Evolutionary conservation across 352 stramenopile species (phyloP).

Genomic region (Globisporangium echinulatum): DNA sequence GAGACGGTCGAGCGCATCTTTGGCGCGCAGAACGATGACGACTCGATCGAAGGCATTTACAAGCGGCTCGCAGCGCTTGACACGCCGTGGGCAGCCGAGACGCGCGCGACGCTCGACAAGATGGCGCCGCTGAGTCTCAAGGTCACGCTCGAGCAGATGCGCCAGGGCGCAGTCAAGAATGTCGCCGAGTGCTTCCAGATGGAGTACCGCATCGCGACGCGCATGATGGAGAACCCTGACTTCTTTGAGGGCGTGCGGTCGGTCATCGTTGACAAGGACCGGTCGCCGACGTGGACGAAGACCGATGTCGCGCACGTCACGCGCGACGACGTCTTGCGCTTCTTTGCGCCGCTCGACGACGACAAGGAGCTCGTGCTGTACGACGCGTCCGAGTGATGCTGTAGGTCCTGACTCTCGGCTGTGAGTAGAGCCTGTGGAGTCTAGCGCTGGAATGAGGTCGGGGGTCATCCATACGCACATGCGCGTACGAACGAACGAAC

Average conservation of each 20-base stretch:
- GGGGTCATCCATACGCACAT: no score
- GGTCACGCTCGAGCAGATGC: conserved; percentile 92
- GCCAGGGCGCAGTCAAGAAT: conserved; percentile 75
- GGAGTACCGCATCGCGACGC: conserved; percentile 86
- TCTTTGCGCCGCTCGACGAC: conserved; percentile 73
- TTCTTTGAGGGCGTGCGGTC: conserved; percentile 97
- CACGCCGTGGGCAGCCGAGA: conserved; percentile 71
- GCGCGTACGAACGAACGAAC: no score
- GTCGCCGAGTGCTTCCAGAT: conserved; percentile 92
- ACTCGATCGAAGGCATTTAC: conserved; percentile 72
- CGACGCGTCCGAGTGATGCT: conserved; percentile 1
- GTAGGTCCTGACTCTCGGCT: neutral
- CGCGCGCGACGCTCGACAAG: conserved; percentile 76
- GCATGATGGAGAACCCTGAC: conserved; percentile 88
- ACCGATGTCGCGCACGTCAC: conserved; percentile 52
- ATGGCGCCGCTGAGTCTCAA: conserved; percentile 93
- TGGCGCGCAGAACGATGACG: conserved; percentile 62
- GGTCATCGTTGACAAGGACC: conserved; percentile 95
- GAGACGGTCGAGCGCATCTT: conserved; percentile 73
- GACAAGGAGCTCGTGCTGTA: conserved; percentile 80
- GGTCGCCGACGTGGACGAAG: conserved; percentile 88
- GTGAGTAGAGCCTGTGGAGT: conserved; percentile 14
- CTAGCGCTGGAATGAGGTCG: no score
- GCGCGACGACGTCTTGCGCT: conserved; percentile 60
- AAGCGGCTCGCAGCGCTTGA: conserved; percentile 46